These are phyloP conservation scores for Cladosporium sp. DNA, from an alignment of 2,329 filamentous ascomycete species.

Conservation along the genomic window DNA sequence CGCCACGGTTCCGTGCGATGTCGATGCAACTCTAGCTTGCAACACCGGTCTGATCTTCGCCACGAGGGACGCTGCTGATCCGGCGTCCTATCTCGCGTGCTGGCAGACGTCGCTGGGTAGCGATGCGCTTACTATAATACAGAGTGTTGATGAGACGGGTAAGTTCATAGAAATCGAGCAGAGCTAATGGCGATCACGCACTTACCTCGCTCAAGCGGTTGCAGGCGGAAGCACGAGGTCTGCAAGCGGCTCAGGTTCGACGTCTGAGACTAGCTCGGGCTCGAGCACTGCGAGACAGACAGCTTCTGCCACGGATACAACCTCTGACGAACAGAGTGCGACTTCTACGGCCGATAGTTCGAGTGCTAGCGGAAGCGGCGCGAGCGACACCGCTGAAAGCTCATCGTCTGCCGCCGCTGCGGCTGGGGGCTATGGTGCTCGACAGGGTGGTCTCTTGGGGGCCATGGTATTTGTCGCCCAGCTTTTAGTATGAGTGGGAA, in stretches of 20 bases:
- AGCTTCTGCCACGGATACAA: background rate
- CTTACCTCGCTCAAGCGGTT: too few species aligned
- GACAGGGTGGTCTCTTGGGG: background rate
- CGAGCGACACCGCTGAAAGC: background rate
- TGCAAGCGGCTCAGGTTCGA: background rate
- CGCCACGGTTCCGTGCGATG: slow-evolving; percentile 1
- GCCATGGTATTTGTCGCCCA: background rate
- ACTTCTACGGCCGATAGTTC: background rate
- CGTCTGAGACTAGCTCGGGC: background rate
- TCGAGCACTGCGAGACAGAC: background rate
- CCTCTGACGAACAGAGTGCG: background rate
- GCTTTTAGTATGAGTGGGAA: background rate
- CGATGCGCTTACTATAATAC: slow-evolving; percentile 3
- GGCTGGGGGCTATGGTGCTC: background rate
- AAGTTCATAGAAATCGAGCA: background rate
- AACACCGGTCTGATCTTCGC: slow-evolving; percentile 3
- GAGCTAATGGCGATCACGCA: too few species aligned
- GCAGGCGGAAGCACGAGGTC: background rate
- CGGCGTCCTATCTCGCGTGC: slow-evolving; percentile 4
- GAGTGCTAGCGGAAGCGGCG: background rate
- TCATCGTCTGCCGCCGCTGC: background rate
- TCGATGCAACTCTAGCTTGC: background rate
- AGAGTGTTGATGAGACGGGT: background rate
- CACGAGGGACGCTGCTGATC: background rate
- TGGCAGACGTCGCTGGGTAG: slow-evolving; percentile 8